phyloP scores from a whole-genome alignment of 2,329 filamentous ascomycete genomes.

The Aspergillus jensenii region DNA sequence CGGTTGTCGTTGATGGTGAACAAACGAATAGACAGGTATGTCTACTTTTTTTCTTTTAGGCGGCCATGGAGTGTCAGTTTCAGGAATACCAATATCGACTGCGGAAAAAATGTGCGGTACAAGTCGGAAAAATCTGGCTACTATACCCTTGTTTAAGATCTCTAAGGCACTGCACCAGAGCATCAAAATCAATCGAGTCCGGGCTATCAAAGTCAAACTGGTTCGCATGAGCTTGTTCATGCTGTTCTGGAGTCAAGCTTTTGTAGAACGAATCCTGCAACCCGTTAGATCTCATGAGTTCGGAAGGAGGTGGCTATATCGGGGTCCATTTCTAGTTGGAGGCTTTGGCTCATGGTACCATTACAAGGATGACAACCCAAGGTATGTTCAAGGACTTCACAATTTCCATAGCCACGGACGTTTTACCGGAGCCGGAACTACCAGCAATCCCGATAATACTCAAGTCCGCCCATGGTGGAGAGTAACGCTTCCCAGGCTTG shows the following conservation, averaged over 20 bases:
- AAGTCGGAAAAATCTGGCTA: background rate
- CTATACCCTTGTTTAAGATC: slow-evolving; percentile 87
- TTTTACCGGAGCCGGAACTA: slow-evolving; percentile 93
- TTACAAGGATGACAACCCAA: slow-evolving; percentile 97
- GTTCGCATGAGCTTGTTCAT: slow-evolving; percentile 77
- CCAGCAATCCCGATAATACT: slow-evolving; percentile 96
- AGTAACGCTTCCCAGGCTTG: slow-evolving; percentile 69
- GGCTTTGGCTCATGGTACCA: slow-evolving; percentile 58
- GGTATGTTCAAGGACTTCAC: slow-evolving; percentile 86
- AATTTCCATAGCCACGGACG: slow-evolving; percentile 87
- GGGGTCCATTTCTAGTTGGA: background rate
- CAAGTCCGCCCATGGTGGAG: slow-evolving; percentile 92
- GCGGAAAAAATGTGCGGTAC: background rate
- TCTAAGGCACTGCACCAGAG: slow-evolving; percentile 72
- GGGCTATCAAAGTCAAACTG: slow-evolving; percentile 97
- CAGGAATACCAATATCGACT: background rate
- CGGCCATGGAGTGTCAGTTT: slow-evolving; percentile 14
- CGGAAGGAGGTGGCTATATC: background rate
- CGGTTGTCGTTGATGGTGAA: slow-evolving; percentile 77
- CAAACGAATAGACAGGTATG: slow-evolving; percentile 93
- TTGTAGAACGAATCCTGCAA: slow-evolving; percentile 95
- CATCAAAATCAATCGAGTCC: slow-evolving; percentile 91
- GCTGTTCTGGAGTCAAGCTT: slow-evolving; percentile 75
- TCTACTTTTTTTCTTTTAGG: slow-evolving; percentile 59
- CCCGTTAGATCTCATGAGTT: slow-evolving; percentile 3